phyloP scores from a whole-genome alignment of 2,329 filamentous ascomycete species.

The Alternaria sp. region DNA sequence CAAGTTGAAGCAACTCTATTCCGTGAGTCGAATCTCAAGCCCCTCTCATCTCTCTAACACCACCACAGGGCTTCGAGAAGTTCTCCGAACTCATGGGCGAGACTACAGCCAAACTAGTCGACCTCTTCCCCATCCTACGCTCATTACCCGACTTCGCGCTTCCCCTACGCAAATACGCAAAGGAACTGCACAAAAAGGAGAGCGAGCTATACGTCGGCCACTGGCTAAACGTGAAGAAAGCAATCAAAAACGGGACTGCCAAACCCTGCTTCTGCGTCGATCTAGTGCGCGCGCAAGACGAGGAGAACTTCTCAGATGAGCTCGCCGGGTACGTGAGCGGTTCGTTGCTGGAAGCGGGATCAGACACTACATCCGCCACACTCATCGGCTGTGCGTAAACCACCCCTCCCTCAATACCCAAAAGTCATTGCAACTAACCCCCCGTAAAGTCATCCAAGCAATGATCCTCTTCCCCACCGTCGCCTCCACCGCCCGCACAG shows the following conservation, averaged over 20 bases:
- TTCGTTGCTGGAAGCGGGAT: slow-evolving; percentile 36
- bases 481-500: slow-evolving; percentile 26
- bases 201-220: slow-evolving; percentile 37
- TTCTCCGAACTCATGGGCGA: slow-evolving; percentile 54
- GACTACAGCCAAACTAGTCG: slow-evolving; percentile 53
- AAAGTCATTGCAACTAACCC: neutral
- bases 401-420: neutral
- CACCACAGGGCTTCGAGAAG: slow-evolving; percentile 47
- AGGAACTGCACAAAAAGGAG: slow-evolving; percentile 53
- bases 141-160: slow-evolving; percentile 39
- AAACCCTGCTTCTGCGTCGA: slow-evolving; percentile 35
- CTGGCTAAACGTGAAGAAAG: slow-evolving; percentile 30
- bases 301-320: slow-evolving; percentile 28
- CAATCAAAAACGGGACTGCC: slow-evolving; percentile 16
- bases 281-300: slow-evolving; percentile 25
- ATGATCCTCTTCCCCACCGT: slow-evolving; percentile 34
- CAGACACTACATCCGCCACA: slow-evolving; percentile 35
- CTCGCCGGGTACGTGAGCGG: slow-evolving; percentile 33
- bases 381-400: slow-evolving; percentile 26
- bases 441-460: slow-evolving; percentile 28
- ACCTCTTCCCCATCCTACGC: slow-evolving; percentile 56
- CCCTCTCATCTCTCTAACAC: slow-evolving; percentile 37
- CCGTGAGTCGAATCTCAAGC: neutral
- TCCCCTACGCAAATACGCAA: slow-evolving; percentile 51
- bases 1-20: slow-evolving; percentile 23